Conservation (phyloP, 75 land plant genomes). For the Sequoiadendron giganteum region DNA sequence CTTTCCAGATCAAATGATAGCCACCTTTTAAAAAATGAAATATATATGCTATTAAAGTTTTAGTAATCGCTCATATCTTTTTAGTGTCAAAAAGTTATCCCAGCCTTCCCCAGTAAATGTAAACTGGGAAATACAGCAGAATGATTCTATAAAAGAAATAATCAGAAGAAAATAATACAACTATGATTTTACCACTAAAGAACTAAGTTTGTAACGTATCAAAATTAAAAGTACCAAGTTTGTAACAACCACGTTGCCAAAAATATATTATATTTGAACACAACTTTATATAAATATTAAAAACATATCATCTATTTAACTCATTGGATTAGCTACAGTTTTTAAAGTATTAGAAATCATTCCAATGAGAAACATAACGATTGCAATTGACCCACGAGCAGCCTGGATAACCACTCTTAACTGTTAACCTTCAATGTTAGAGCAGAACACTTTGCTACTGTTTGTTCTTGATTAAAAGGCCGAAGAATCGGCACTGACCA, state of each 20-base stretch:
- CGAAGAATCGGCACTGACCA: background rate
- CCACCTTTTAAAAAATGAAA: background rate
- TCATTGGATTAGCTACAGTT: background rate
- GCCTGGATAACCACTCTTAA: background rate
- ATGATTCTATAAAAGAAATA: background rate
- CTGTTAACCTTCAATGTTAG: background rate
- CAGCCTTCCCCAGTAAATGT: background rate
- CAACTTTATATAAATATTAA: background rate
- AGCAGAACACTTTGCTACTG: background rate
- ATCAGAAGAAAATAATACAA: background rate
- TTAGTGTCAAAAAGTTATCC: background rate
- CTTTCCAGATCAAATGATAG: background rate
- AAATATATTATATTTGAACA: background rate
- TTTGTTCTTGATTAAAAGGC: background rate
- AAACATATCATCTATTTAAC: background rate
- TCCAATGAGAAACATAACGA: background rate
- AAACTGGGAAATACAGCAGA: background rate
- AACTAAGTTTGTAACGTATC: background rate
- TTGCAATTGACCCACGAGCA: background rate
- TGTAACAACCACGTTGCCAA: background rate
- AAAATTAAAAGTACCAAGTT: background rate
- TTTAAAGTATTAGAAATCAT: background rate
- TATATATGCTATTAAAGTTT: background rate
- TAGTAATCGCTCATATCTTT: background rate
- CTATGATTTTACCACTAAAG: no score